Evolutionary conservation across 2,329 filamentous ascomycete genomes (phyloP), one percentile per base, ranked within the genome.

Genomic region (Diplodia intermedia): DNA sequence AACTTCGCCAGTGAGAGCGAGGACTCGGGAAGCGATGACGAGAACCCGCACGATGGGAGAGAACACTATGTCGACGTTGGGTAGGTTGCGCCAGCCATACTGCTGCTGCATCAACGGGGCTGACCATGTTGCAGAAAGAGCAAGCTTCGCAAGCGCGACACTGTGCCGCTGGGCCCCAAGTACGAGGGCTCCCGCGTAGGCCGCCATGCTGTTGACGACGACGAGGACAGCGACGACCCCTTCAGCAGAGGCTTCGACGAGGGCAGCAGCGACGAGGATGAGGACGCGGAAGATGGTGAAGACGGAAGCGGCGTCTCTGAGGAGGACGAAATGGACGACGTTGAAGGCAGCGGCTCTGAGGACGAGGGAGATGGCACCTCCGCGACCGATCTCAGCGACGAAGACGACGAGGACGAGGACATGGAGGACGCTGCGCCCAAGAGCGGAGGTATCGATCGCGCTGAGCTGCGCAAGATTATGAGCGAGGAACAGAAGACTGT

Each of bases 21-120:
- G 67, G 86, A 86, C 53, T 83, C 79, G 15, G 85, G 82, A 62
- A 87, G 84, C 54, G 84, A 79, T 5, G 80, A 79, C 26, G 80
- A 80, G 4, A 49, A 54, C 53, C 18, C 15, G 40, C 18, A 86
- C 69, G 84, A 85, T 12, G 93, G 91, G 23, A 91, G 94, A 38
- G 94, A 97, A 74, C 94, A 98, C 77, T 98, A 98, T 76, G 86
- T 91, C 53, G 80, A 86, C 65, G 92, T 97, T 38, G 91, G 90
- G 85, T 90, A 82, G 14, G 68, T 70, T 60, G 57, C 31, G 11
- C 5, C 20, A 12, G n/a, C 23, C 11, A 53, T 18, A 2, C 53
- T 40, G 8, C 8, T 26, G 43, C 20, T 47, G 29, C 20, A 23
- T n/a, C 33, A 43, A 8, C 29, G 9, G 23, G 49, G 11, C 4